Evolutionary conservation across 345 rosid species (phyloP).

Genomic region (Bruguiera gymnorhiza): DNA sequence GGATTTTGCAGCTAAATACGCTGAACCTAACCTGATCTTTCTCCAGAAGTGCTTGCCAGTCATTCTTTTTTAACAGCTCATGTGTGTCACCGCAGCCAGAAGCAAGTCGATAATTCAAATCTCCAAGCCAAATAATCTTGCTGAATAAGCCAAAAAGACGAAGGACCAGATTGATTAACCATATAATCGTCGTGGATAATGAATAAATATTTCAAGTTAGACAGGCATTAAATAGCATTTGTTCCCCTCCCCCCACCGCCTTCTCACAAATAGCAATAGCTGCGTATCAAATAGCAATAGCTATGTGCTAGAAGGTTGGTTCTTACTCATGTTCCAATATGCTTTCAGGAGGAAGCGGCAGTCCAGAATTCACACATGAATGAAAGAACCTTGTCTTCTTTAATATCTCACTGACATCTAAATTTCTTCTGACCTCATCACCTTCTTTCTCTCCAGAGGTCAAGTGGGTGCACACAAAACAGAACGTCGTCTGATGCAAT

Average conservation of each 20-base stretch:
- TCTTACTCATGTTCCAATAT: slow-evolving; percentile 87
- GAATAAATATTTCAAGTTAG: too few species aligned
- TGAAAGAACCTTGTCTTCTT: slow-evolving; percentile 68
- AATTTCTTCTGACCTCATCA: slow-evolving; percentile 71
- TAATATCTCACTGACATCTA: slow-evolving; percentile 72
- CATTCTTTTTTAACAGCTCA: slow-evolving; percentile 50
- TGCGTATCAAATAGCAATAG: too few species aligned
- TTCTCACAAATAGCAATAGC: too few species aligned
- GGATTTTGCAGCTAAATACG: not conserved
- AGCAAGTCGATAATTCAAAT: slow-evolving; percentile 83
- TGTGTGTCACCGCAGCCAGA: slow-evolving; percentile 36
- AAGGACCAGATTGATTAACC: not conserved
- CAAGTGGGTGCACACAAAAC: slow-evolving; percentile 90
- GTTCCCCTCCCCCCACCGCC: too few species aligned
- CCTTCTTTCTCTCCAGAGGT: slow-evolving; percentile 95
- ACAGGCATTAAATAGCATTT: too few species aligned
- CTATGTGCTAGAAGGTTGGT: too few species aligned
- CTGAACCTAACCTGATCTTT: slow-evolving; percentile 63
- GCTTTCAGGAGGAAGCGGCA: slow-evolving; percentile 37
- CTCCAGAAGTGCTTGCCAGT: slow-evolving; percentile 79
- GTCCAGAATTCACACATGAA: slow-evolving; percentile 1
- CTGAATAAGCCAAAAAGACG: slow-evolving; percentile 26
- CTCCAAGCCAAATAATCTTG: slow-evolving; percentile 90
- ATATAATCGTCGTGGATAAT: too few species aligned
- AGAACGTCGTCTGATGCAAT: slow-evolving; percentile 57